Evolutionary conservation across 148 eudicot species (phyloP).

Genomic region (Limonium bicolor): DNA sequence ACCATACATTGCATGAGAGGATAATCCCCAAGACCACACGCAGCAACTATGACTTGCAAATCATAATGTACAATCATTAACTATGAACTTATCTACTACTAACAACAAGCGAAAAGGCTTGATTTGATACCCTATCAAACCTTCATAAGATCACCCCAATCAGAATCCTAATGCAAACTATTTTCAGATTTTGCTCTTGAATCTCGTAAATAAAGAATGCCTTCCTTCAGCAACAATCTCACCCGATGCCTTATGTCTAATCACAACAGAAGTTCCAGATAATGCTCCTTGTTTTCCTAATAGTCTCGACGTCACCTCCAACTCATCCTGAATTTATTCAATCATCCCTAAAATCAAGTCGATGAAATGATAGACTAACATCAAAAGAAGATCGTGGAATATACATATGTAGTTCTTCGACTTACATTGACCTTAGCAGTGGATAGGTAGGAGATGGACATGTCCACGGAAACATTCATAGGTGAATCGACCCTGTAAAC

Average conservation of each 20-base stretch:
- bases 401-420: constrained; percentile 2
- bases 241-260: constrained; percentile 55
- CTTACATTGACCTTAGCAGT: constrained; percentile 59
- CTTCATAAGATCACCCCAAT: too few relatives aligned
- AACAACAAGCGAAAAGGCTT: too few relatives aligned
- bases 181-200: constrained; percentile 33
- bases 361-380: too few relatives aligned
- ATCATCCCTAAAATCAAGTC: too few relatives aligned
- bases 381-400: too few relatives aligned
- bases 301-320: constrained; percentile 50
- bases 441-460: constrained; percentile 61
- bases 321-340: constrained; percentile 96
- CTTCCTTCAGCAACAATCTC: constrained; percentile 74
- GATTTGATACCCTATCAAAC: too few relatives aligned
- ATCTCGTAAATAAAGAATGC: constrained; percentile 59
- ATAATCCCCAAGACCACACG: too few relatives aligned
- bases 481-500: constrained; percentile 30
- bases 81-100: too few relatives aligned
- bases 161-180: too few relatives aligned
- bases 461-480: constrained; percentile 70
- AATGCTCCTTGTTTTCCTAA: constrained; percentile 50
- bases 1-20: too few relatives aligned
- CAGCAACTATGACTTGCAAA: too few relatives aligned
- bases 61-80: too few relatives aligned
- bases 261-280: constrained; percentile 39